Conservation (phyloP, 129 eudicot genomes). For the Chrysanthemum makinoi region DNA sequence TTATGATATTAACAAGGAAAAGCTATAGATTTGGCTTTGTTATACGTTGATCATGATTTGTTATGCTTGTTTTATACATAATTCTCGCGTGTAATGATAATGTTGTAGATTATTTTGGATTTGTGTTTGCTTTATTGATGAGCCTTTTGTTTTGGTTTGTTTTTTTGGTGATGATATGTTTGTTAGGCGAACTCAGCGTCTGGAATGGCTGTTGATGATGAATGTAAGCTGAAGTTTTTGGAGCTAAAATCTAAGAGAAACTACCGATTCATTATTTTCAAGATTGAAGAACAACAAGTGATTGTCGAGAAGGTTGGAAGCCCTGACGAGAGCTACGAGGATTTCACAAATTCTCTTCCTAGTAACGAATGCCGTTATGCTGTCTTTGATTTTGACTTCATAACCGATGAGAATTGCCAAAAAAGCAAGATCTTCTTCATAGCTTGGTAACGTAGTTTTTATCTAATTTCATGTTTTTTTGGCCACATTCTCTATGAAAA, state of each 20-base stretch:
- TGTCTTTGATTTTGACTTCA: conserved; percentile 85
- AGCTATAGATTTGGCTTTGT: neutral
- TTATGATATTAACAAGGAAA: neutral
- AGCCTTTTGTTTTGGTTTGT: neutral
- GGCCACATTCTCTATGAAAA: neutral
- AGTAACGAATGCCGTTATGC: conserved; percentile 86
- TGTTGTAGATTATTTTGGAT: neutral
- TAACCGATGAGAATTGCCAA: conserved; percentile 75
- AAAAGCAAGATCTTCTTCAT: conserved; percentile 93
- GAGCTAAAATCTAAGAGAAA: conserved; percentile 74
- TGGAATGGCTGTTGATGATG: conserved; percentile 89
- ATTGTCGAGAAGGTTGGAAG: conserved; percentile 74
- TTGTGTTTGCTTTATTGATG: neutral
- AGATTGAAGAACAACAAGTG: conserved; percentile 70
- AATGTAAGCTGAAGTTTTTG: conserved; percentile 76
- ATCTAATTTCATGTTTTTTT: neutral
- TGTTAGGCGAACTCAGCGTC: conserved; percentile 80
- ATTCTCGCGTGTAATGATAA: neutral
- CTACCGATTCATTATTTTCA: conserved; percentile 64
- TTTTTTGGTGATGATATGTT: conserved; percentile 13
- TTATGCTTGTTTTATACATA: conserved; percentile 5
- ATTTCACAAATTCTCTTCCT: conserved; percentile 76
- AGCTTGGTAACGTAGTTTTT: conserved; percentile 57
- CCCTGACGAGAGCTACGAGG: conserved; percentile 64
- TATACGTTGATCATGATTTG: conserved; percentile 3